Conservation (phyloP, 2,329 filamentous ascomycete species). For the Pyrenophora graminea region DNA sequence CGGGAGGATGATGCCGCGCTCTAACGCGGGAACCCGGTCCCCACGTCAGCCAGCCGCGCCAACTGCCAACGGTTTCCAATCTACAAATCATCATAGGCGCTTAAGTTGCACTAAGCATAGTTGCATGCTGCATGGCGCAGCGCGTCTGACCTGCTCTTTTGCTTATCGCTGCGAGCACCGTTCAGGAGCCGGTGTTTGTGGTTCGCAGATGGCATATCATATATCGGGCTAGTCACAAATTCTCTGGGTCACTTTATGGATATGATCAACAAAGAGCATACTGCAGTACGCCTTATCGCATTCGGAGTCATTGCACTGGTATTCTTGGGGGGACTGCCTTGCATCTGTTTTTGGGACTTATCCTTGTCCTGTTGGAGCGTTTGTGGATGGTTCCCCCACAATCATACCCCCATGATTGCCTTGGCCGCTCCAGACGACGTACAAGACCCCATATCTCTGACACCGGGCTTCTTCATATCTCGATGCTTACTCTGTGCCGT, state of each 20-base stretch:
- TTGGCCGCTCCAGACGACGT: background rate
- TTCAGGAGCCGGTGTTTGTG: conserved; percentile 10
- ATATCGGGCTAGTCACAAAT: conserved; percentile 9
- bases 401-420: conserved; percentile 11
- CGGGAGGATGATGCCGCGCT: conserved; percentile 10
- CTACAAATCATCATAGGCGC: conserved; percentile 25
- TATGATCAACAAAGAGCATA: conserved; percentile 15
- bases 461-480: conserved; percentile 2
- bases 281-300: conserved; percentile 3
- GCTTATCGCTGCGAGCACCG: conserved; percentile 18
- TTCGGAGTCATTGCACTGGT: too few species aligned
- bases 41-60: conserved; percentile 31
- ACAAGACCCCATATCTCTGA: background rate
- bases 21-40: conserved; percentile 11
- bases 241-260: conserved; percentile 1
- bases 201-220: conserved; percentile 1
- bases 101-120: conserved; percentile 22
- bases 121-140: conserved; percentile 21
- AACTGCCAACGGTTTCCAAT: conserved; percentile 11
- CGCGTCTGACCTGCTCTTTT: conserved; percentile 11
- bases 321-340: too few species aligned
- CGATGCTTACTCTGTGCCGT: conserved; percentile 13
- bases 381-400: too few species aligned
- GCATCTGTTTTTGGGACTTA: too few species aligned
- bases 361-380: too few species aligned